These are phyloP conservation scores for Aureobasidium sp. DNA, from an alignment of 2,329 filamentous ascomycete genomes.

Conservation along the genomic window DNA sequence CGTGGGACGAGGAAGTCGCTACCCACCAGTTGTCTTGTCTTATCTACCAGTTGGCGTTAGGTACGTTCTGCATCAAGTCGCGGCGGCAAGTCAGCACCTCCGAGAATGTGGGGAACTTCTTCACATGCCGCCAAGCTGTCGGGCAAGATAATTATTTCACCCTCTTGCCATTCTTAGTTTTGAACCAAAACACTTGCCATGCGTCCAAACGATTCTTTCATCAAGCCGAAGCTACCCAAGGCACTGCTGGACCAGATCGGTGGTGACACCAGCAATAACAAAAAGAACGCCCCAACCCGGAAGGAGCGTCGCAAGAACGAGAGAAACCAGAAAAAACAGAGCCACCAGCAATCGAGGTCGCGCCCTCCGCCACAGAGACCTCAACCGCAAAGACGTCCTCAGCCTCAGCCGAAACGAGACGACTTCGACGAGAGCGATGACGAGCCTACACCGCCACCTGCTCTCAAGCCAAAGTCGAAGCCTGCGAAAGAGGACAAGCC, in stretches of 20 bases:
- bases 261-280: slow-evolving; percentile 20
- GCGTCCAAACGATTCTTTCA: slow-evolving; percentile 23
- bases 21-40: not conserved
- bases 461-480: slow-evolving; percentile 11
- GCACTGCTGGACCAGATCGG: slow-evolving; percentile 37
- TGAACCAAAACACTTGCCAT: slow-evolving; percentile 18
- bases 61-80: not conserved
- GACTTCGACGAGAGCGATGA: slow-evolving; percentile 21
- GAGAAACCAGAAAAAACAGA: slow-evolving; percentile 51
- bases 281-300: slow-evolving; percentile 17
- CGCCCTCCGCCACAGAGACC: not conserved
- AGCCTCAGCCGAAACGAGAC: slow-evolving; percentile 22
- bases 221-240: slow-evolving; percentile 38
- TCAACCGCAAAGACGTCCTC: slow-evolving; percentile 16
- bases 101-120: not conserved
- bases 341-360: slow-evolving; percentile 18
- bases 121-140: slow-evolving; percentile 11
- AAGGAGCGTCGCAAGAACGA: slow-evolving; percentile 53
- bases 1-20: not conserved
- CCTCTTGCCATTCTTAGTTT: not conserved
- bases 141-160: slow-evolving; percentile 2
- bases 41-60: not conserved
- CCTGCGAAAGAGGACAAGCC: slow-evolving; percentile 21
- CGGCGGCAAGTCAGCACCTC: not conserved
- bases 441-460: slow-evolving; percentile 22